These are phyloP conservation scores for Tilletia setariae DNA, from an alignment of 1,284 basidiomycete genomes.

Conservation along the genomic window DNA sequence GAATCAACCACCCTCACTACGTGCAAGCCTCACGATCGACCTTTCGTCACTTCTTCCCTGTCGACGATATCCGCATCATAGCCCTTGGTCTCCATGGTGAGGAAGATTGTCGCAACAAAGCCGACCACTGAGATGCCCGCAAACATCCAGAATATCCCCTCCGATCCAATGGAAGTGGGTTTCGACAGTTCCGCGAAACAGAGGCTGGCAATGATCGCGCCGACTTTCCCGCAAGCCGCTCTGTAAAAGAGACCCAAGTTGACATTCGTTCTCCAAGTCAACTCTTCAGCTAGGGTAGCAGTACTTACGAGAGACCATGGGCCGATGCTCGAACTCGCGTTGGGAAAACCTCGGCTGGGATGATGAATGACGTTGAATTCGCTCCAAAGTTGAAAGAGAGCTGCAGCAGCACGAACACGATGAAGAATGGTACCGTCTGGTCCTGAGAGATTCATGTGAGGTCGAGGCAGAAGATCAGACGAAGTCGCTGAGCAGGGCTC, in stretches of 20 bases:
- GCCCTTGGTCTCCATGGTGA: slow-evolving; percentile 44
- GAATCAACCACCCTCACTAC: too few relatives aligned
- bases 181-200: slow-evolving; percentile 22
- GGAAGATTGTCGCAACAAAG: slow-evolving; percentile 33
- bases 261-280: background rate
- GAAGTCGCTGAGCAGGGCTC: background rate
- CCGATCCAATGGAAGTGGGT: slow-evolving; percentile 23
- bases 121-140: slow-evolving; percentile 42
- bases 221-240: slow-evolving; percentile 57
- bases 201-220: slow-evolving; percentile 56
- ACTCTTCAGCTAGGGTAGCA: background rate
- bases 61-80: slow-evolving; percentile 47
- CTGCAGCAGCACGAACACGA: slow-evolving; percentile 62
- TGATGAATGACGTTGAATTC: slow-evolving; percentile 72
- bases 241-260: slow-evolving; percentile 19
- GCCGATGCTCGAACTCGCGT: slow-evolving; percentile 63
- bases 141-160: slow-evolving; percentile 50
- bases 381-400: slow-evolving; percentile 60
- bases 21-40: too few relatives aligned
- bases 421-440: slow-evolving; percentile 66
- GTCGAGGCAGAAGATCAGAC: background rate
- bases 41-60: slow-evolving; percentile 29
- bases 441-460: slow-evolving; percentile 39
- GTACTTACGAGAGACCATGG: slow-evolving; percentile 52
- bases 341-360: slow-evolving; percentile 71